phyloP scores from a whole-genome alignment of 1,284 basidiomycete species.

The Bjerkandera adusta region DNA sequence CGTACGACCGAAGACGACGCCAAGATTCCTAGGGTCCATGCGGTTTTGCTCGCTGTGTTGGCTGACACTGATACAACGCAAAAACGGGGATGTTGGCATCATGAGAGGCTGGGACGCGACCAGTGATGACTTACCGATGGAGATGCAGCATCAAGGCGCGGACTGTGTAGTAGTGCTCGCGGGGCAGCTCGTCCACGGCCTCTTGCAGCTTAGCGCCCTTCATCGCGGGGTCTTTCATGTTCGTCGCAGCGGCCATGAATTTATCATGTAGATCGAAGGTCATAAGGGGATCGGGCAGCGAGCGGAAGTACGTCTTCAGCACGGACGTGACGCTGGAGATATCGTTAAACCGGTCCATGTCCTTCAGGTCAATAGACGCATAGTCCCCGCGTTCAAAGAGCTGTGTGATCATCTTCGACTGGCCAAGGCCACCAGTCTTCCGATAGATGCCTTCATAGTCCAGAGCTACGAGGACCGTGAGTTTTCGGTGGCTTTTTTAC shows the following conservation, averaged over 20 bases:
- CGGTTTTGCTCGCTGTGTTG: conserved; percentile 74
- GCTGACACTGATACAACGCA: conserved; percentile 77
- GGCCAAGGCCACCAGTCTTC: conserved; percentile 92
- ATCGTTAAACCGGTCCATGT: conserved; percentile 92
- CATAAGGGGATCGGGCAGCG: conserved; percentile 86
- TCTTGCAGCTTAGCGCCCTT: conserved; percentile 68
- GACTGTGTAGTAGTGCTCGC: conserved; percentile 87
- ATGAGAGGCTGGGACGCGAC: neutral
- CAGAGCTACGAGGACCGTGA: conserved; percentile 61
- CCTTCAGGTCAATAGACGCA: conserved; percentile 81
- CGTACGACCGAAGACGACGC: conserved; percentile 99
- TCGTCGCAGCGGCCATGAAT: conserved; percentile 79
- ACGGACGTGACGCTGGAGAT: conserved; percentile 96
- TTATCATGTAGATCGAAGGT: conserved; percentile 91
- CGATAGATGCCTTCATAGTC: conserved; percentile 97
- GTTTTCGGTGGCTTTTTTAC: conserved; percentile 4
- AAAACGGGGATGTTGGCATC: neutral
- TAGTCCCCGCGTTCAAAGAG: conserved; percentile 95
- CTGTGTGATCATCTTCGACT: conserved; percentile 91
- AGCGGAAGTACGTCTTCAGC: conserved; percentile 95
- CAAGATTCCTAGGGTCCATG: conserved; percentile 95
- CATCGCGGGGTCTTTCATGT: conserved; percentile 59
- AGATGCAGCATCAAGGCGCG: conserved; percentile 86
- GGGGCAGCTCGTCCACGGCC: conserved; percentile 78
- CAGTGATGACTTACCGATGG: conserved; percentile 56